Base-by-base conservation (phyloP, 169 alveolate species). In the Plasmodium malariae region DNA sequence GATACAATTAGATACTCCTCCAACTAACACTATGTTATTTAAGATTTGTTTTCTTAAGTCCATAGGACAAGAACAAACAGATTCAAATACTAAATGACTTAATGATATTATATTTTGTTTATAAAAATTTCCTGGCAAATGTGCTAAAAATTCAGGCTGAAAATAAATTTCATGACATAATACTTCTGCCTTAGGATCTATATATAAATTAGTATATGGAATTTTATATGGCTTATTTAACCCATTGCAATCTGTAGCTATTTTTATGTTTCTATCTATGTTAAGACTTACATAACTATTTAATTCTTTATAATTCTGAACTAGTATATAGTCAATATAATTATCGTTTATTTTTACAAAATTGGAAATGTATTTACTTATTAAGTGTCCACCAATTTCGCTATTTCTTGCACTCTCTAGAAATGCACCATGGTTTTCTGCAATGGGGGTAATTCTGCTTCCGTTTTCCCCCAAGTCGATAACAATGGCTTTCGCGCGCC, bases 111-210 rank as follows among this genome's bases (percentile, higher is more conserved):
- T 34, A 48, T 86, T 86, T 70, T 86, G 87, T 40, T 86, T 86
- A 72, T 57, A 86, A 49, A 69, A 86, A 70, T 86, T 69, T 7
- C 92, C 92, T 14, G 92, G 92, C 19, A 86, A 40, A 62, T 86
- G 92, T 1, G 92, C 92, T 59, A 86, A 55, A 86, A 86, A 86
- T 34, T 86, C 92, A n/a, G 92, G 92, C 43, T 86, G 63, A 69
- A 86, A 86, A 69, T 40, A 86, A 34, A 86, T 86, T 86, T 86
- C 92, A 69, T 86, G 87, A 51, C 92, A 69, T 49, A 86, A 70
- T 62, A 86, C 30, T 86, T 86, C 92, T 14, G 69, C 74, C 51
- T 86, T 86, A 32, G 92, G 92, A 49, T 86, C 92, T 55, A 86
- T 86, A 72, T 86, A 86, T 26, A 86, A 34, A 70, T 86, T 86